Evolutionary conservation across 1,284 basidiomycete genomes (phyloP), one percentile per base, ranked within the genome.

Genomic region (Leucocoprinus gongylophorus): DNA sequence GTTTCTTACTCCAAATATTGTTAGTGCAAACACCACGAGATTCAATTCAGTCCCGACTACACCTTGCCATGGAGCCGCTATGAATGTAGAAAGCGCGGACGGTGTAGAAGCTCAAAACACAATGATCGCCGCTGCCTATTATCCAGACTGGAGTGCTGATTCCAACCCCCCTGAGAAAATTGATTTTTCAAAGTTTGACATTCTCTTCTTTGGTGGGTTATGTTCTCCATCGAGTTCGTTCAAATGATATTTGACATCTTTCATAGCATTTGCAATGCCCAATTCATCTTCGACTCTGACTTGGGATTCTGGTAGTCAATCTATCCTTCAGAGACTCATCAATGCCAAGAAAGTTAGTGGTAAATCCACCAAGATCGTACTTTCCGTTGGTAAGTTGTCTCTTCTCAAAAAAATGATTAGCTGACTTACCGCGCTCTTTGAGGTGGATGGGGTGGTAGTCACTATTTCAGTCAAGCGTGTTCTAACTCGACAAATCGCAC

Each of bases 121-220:
- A 13, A 56, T 28, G 3, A 57, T 70, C 38, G 59, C 61, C 21
- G 68, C 63, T 5, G 60, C 66, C 6, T 71, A 70, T 51, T 70
- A 70, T 46, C 62, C 68, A 17, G 81, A 87, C 61, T 91, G 88
- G 88, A 74, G 76, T 12, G 72, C 71, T 1, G 69, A 67, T 51
- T 65, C 67, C 15, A 69, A 79, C 51, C 72, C 84, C n/a, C 86
- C 87, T 2, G 79, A 84, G 64, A 67, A 67, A 6, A 68, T 91
- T 51, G 78, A 91, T 65, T 91, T 79, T 64, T 74, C 73, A 54
- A 78, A 81, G 59, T 86, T 85, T 58, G 83, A 89, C 64, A 77
- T 88, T 50, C 66, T 91, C 50, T 80, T 84, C 65, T 91, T 81
- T 59, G 85, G 86, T 68, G 74, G 10, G 33, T 13, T 13, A n/a